A percentile compares a stretch with the other conserved stretches of the same genome.
Evolutionary conservation across 192 early-diverging fungal species (phyloP).

Genomic region (Entrophospora sp.): DNA sequence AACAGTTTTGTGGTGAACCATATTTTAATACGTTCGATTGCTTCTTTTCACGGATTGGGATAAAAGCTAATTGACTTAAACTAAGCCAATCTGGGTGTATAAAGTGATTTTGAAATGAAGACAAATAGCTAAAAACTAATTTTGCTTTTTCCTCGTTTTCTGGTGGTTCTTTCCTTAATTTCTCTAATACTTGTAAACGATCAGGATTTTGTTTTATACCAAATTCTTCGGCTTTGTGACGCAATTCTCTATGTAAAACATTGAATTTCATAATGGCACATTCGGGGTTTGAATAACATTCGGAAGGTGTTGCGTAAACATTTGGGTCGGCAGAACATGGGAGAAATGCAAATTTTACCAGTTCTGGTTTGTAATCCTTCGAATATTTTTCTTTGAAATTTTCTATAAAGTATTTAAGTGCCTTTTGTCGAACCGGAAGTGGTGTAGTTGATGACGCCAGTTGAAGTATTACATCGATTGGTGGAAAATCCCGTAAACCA

Average conservation of each 20-base stretch:
- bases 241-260: constrained; percentile 48
- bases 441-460: constrained; percentile 28
- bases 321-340: constrained; percentile 38
- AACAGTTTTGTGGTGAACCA: neutral
- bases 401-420: constrained; percentile 64
- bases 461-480: constrained; percentile 28
- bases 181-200: constrained; percentile 27
- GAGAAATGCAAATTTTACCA: constrained; percentile 49
- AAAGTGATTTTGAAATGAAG: constrained; percentile 54
- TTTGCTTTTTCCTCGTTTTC: constrained; percentile 33
- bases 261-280: constrained; percentile 57
- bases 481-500: constrained; percentile 37
- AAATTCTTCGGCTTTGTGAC: constrained; percentile 46
- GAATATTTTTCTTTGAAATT: constrained; percentile 52
- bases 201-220: constrained; percentile 56
- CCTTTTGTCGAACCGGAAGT: constrained; percentile 32
- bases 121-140: constrained; percentile 58
- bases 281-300: constrained; percentile 55
- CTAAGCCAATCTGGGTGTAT: constrained; percentile 41
- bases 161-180: constrained; percentile 27
- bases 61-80: constrained; percentile 47
- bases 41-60: constrained; percentile 38
- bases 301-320: constrained; percentile 42
- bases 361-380: constrained; percentile 36
- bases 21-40: neutral